Evolutionary conservation across 768 basidiomycete genomes (phyloP).

Genomic region (Collybia mongolica): DNA sequence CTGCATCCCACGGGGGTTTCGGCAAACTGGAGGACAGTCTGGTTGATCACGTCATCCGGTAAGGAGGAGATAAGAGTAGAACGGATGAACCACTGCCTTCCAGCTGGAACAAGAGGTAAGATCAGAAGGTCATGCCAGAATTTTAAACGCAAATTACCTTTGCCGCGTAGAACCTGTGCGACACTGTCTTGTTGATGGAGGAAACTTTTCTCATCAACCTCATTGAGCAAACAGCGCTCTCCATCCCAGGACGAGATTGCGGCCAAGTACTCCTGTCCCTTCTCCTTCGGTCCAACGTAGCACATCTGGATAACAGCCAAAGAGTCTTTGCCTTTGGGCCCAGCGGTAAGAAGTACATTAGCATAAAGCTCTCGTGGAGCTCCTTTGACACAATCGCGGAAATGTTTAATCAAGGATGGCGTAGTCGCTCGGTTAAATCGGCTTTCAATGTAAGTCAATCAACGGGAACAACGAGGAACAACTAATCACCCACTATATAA

Average conservation of each 20-base stretch:
- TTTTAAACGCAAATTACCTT: slow-evolving; percentile 44
- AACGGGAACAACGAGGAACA: background rate
- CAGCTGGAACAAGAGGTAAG: slow-evolving; percentile 41
- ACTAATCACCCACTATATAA: slow-evolving; percentile 71
- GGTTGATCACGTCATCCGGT: slow-evolving; percentile 82
- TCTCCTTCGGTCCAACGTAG: slow-evolving; percentile 74
- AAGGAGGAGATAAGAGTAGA: slow-evolving; percentile 81
- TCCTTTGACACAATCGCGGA: slow-evolving; percentile 89
- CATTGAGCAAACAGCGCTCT: slow-evolving; percentile 82
- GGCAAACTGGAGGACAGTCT: slow-evolving; percentile 79
- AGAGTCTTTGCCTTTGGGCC: slow-evolving; percentile 80
- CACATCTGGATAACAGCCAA: slow-evolving; percentile 92
- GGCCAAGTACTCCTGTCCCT: slow-evolving; percentile 77
- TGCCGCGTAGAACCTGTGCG: slow-evolving; percentile 84
- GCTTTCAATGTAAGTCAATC: slow-evolving; percentile 35
- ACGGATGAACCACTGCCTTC: slow-evolving; percentile 90
- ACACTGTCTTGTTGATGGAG: slow-evolving; percentile 90
- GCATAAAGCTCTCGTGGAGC: slow-evolving; percentile 87
- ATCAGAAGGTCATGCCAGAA: background rate
- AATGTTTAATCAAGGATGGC: slow-evolving; percentile 85
- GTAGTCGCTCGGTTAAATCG: slow-evolving; percentile 88
- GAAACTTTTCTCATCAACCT: slow-evolving; percentile 89
- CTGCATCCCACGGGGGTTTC: slow-evolving; percentile 90
- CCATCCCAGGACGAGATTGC: slow-evolving; percentile 87
- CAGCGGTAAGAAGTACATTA: slow-evolving; percentile 88